Percentiles rank a stretch among this genome's conserved stretches.
These are phyloP conservation scores for Chaetomidium leptoderma DNA, from an alignment of 495 filamentous ascomycete genomes.

Conservation along the genomic window DNA sequence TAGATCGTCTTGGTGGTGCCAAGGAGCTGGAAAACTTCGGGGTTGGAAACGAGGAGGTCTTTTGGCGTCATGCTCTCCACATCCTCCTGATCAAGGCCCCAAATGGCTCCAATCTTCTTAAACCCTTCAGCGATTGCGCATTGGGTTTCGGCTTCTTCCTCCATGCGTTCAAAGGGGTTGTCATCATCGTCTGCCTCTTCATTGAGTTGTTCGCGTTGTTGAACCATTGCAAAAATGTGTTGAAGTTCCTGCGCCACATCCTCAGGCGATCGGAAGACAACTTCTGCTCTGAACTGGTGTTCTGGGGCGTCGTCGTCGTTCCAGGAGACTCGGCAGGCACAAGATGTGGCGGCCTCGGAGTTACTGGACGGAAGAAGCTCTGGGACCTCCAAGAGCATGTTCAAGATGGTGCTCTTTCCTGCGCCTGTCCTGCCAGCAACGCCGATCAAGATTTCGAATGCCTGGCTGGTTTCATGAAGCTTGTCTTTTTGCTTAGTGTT, in stretches of 20 bases:
- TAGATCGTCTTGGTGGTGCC: slow-evolving; percentile 9
- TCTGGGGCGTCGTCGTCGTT: slow-evolving; percentile 17
- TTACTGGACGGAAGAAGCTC: slow-evolving; percentile 26
- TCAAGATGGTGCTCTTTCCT: slow-evolving; percentile 28
- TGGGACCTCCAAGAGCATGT: slow-evolving; percentile 19
- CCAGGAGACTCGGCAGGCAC: slow-evolving; percentile 18
- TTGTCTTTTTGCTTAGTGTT: neutral
- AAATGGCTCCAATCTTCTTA: slow-evolving; percentile 11
- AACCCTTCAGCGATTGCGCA: neutral
- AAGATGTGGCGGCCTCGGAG: slow-evolving; percentile 24
- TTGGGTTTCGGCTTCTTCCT: neutral
- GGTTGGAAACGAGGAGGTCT: slow-evolving; percentile 5
- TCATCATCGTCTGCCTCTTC: slow-evolving; percentile 10
- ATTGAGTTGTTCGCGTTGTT: slow-evolving; percentile 1
- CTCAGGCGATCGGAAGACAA: slow-evolving; percentile 19
- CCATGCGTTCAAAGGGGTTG: slow-evolving; percentile 1
- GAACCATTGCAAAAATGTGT: slow-evolving; percentile 8
- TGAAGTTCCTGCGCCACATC: slow-evolving; percentile 19
- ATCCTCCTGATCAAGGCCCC: slow-evolving; percentile 13
- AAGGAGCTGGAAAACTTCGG: neutral
- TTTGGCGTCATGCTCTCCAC: slow-evolving; percentile 27
- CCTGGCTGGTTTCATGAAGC: too few species aligned
- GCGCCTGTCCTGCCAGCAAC: slow-evolving; percentile 27
- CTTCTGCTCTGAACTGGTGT: slow-evolving; percentile 19
- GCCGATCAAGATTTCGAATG: slow-evolving; percentile 26